A percentile compares a stretch with the other conserved stretches of the same genome.
Conservation (phyloP, 2,329 filamentous ascomycete genomes). For the Saccharata proteae region DNA sequence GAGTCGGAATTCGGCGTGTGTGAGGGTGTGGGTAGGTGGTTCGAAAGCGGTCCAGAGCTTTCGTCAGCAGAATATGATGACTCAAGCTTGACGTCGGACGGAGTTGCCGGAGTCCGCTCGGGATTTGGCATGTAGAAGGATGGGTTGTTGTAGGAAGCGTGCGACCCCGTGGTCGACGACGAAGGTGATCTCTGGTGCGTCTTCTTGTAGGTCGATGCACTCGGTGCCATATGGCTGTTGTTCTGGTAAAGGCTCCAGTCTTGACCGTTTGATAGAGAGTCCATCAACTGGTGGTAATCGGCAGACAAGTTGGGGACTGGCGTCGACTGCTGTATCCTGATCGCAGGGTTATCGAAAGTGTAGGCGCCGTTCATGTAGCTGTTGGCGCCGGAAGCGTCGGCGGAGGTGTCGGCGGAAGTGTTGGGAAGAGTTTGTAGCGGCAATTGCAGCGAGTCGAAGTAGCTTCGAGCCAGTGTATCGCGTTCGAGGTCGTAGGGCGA, state of each 20-base stretch:
- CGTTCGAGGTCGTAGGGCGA: slow-evolving; percentile 5
- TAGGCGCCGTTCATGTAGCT: slow-evolving; percentile 10
- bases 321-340: slow-evolving; percentile 29
- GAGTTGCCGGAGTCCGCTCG: slow-evolving; percentile 30
- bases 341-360: slow-evolving; percentile 24
- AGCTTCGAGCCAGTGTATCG: slow-evolving; percentile 4
- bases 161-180: slow-evolving; percentile 27
- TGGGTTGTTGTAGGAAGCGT: slow-evolving; percentile 17
- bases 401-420: slow-evolving; percentile 2
- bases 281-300: slow-evolving; percentile 20
- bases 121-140: slow-evolving; percentile 30
- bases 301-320: slow-evolving; percentile 22
- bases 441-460: slow-evolving; percentile 1
- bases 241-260: slow-evolving; percentile 20
- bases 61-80: slow-evolving; percentile 23
- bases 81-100: slow-evolving; percentile 22
- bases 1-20: slow-evolving; percentile 41
- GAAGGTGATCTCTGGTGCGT: slow-evolving; percentile 27
- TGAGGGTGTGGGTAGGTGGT: slow-evolving; percentile 43
- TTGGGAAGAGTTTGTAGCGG: not conserved
- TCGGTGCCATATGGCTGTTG: slow-evolving; percentile 16
- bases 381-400: no score
- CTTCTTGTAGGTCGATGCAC: slow-evolving; percentile 5
- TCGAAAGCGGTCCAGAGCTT: slow-evolving; percentile 32
- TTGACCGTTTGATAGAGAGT: slow-evolving; percentile 16